Base-by-base conservation (phyloP, 2,329 filamentous ascomycete genomes). In the Orbilia javanica region DNA sequence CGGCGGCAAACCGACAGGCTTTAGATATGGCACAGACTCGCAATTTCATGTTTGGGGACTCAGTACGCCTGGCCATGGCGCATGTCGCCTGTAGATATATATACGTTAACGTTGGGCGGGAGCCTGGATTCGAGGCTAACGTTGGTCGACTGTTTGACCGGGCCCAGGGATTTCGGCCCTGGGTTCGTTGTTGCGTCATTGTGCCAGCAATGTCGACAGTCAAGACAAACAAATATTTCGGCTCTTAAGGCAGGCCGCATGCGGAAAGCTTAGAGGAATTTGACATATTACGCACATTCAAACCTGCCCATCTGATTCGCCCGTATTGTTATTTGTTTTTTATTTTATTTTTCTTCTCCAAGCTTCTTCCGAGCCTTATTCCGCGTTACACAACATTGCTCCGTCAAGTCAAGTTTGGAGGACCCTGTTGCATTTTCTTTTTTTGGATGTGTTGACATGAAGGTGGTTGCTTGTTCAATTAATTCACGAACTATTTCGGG, bases 201-300 rank as follows among this genome's bases (percentile, higher is more conserved):
- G 55, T 20, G 31, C 25, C 27, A 15, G 11, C 25, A 31, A 29
- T 29, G 20, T 57, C 52, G 52, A 57, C 4, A 22, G 29, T 20
- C 29, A n/a, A 10, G 52, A 11, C 15, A 36, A 57, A 7, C 29
- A 57, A 8, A n/a, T 15, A 36, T 36, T n/a, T 57, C 52, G 52
- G 52, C 52, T 36, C 18, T 18, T 42, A 42, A 60, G 55, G 55
- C 34, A 42, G 34, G 34, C 34, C 42, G 55, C 55, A 60, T 39
- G 34, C 53, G 53, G 34, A 60, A 42, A n/a, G 20, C 27, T 60
- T 60, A 39, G 31, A 25, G 42, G 22, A n/a, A 36, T 57, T 39
- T 22, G 31, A 39, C 52, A 39, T 22, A 50, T 60, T 25, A 4
- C 34, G 52, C 52, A 13, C 29, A 22, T 57, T 27, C n/a, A 25